Evolutionary conservation across 2,329 filamentous ascomycete genomes (phyloP), one percentile per base, ranked within the genome.

Genomic region (Ramularia collo-cygni): DNA sequence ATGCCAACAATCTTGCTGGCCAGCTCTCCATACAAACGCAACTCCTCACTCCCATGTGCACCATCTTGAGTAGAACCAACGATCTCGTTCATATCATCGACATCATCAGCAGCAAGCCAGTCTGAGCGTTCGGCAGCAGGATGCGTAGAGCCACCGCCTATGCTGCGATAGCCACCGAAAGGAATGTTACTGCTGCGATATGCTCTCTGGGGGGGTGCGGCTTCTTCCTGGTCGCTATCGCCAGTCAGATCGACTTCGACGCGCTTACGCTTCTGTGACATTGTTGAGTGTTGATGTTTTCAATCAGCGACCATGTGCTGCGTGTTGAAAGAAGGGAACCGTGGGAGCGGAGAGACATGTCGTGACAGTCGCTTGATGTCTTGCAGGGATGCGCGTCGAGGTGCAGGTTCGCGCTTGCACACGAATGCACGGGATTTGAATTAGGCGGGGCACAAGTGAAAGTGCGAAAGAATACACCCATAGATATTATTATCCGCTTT

Each of bases 1-100:
- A 63, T 73, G 57, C 77, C 77, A 2, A 81, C 77, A 18, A 80
- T 75, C 44, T 78, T 79, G 28, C 68, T 70, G 9, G 68, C 52
- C 6, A 76, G 35, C 29, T 58, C 56, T 12, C 63, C 66, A 35
- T 58, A 62, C 7, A 48, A 40, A 47, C 49, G 40, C 15, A 56
- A 37, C n/a, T 53, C 39, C 5, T 57, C 54, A 27, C 40, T 48
- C n/a, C 42, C 48, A 2, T 57, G 51, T 4, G 52, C 47, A 28
- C 42, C 50, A 28, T 61, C 56, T 12, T 59, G 58, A 3, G 58
- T 58, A 16, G 55, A 55, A 8, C 39, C 44, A 2, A 62, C 43
- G 9, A 56, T 51, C 24, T 57, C 55, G 30, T 57, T 53, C 40
- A 55, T 41, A 31, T 55, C 48, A 13, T 44, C 44, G 13, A 46